Conservation (phyloP, 768 basidiomycete genomes). For the Boletus reticulatus region DNA sequence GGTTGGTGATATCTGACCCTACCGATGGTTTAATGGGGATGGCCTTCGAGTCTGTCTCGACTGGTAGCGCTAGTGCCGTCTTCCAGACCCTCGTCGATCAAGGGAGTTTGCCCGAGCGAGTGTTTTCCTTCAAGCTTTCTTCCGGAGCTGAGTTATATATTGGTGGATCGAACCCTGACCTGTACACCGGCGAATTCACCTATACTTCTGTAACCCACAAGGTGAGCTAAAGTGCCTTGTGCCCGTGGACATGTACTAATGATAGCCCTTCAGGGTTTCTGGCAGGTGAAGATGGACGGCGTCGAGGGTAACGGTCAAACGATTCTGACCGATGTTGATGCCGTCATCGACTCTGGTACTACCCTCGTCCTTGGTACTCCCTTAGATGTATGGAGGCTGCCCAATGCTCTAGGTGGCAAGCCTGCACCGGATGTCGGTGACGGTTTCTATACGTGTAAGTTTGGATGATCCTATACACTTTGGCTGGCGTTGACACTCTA, state of each 20-base stretch:
- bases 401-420: slow-evolving; percentile 1
- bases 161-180: slow-evolving; percentile 38
- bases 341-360: too few species aligned
- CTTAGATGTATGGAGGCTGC: background rate
- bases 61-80: slow-evolving; percentile 21
- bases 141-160: slow-evolving; percentile 36
- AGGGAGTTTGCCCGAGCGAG: slow-evolving; percentile 13
- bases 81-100: slow-evolving; percentile 28
- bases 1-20: background rate
- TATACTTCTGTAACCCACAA: slow-evolving; percentile 27
- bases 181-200: slow-evolving; percentile 38
- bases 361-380: too few species aligned
- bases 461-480: background rate
- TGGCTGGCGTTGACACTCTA: background rate
- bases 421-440: slow-evolving; percentile 10
- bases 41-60: slow-evolving; percentile 29
- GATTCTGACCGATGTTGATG: too few species aligned
- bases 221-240: slow-evolving; percentile 7
- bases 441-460: slow-evolving; percentile 33
- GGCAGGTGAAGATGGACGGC: slow-evolving; percentile 12
- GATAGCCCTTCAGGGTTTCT: slow-evolving; percentile 6
- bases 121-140: slow-evolving; percentile 27
- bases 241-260: background rate
- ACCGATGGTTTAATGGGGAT: slow-evolving; percentile 27
- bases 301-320: background rate